Conservation (phyloP, 2,329 filamentous ascomycete species). For the Fusarium napiforme region DNA sequence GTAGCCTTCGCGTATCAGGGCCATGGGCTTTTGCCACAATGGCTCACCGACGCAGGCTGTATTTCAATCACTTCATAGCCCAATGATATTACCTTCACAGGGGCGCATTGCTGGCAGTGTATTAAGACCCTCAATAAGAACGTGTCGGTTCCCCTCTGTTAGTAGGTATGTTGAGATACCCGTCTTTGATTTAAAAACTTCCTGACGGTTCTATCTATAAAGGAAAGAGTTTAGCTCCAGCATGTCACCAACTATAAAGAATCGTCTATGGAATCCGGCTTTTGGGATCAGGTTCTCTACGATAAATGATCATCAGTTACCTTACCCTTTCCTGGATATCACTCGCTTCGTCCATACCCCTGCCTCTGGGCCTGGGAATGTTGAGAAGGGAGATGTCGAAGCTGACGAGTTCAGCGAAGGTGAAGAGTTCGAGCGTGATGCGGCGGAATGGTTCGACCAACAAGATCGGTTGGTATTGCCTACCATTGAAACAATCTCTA, state of each 20-base stretch:
- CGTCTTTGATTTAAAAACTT: constrained; percentile 6
- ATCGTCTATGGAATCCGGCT: constrained; percentile 46
- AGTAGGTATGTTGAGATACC: constrained; percentile 32
- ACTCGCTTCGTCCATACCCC: constrained; percentile 44
- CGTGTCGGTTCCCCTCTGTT: constrained; percentile 22
- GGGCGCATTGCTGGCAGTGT: constrained; percentile 45
- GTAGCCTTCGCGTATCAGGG: constrained; percentile 24
- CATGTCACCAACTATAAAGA: constrained; percentile 35
- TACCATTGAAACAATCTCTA: not conserved
- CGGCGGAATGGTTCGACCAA: constrained; percentile 42
- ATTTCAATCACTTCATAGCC: constrained; percentile 18
- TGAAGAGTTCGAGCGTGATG: constrained; percentile 42
- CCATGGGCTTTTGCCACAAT: constrained; percentile 42
- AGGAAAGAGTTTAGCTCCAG: constrained; percentile 18
- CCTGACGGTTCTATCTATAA: constrained; percentile 11
- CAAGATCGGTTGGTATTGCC: constrained; percentile 27
- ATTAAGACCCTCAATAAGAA: constrained; percentile 37
- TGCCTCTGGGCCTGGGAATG: not conserved
- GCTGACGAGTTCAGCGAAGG: constrained; percentile 37
- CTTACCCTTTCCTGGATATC: constrained; percentile 44
- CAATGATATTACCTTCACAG: constrained; percentile 36
- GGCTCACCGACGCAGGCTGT: constrained; percentile 35
- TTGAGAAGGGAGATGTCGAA: not conserved
- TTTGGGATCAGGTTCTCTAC: constrained; percentile 48
- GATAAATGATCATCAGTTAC: constrained; percentile 20